Base-by-base conservation (phyloP, 495 filamentous ascomycete genomes). In the Penicillium coprophilum region DNA sequence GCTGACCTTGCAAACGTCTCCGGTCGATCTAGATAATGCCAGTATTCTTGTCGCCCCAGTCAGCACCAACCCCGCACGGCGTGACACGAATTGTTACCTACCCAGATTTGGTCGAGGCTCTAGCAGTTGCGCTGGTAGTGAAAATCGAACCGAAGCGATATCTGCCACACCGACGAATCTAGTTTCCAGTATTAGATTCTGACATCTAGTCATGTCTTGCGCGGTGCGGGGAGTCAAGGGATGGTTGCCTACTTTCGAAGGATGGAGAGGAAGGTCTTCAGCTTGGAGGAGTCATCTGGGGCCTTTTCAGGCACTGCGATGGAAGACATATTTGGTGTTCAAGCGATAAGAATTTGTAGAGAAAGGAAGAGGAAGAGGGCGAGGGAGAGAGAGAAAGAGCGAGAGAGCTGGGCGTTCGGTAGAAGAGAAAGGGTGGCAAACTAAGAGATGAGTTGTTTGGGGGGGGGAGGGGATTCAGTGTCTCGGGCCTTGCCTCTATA, bases 1-100 rank as follows among this genome's bases (percentile, higher is more conserved):
- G 63, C 71, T 69, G 70, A 87, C 86, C 82, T 85, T 64, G 91
- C 85, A 73, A 98, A 98, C 39, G 92, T 90, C 72, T 96, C 95
- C 7, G 94, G 94, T 59, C 91, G 84, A 70, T 98, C 94, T 68
- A 98, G 79, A 65, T 98, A 98, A 61, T 94, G 92, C 94, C 94
- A 98, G 74, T 98, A 98, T 77, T 98, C 94, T 88, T 50, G 27
- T 30, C 31, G 54, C 52, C 15, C 8, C 50, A 54, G 58, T 66
- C 47, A 62, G 65, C 56, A 57, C 38, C 58, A 27, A 48, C n/a
- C 28, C 24, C 46, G 10, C 32, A 39, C 44, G 11, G n/a, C 12
- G 30, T 41, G 32, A 17, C 12, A 40, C 32, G 21, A 31, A 17
- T 40, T 50, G 24, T 6, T 23, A 64, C 79, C 57, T 78, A 87